Percentiles rank a stretch among this genome's conserved stretches.
phyloP scores from a whole-genome alignment of 306 rosid genomes.

The Malus asiatica region DNA sequence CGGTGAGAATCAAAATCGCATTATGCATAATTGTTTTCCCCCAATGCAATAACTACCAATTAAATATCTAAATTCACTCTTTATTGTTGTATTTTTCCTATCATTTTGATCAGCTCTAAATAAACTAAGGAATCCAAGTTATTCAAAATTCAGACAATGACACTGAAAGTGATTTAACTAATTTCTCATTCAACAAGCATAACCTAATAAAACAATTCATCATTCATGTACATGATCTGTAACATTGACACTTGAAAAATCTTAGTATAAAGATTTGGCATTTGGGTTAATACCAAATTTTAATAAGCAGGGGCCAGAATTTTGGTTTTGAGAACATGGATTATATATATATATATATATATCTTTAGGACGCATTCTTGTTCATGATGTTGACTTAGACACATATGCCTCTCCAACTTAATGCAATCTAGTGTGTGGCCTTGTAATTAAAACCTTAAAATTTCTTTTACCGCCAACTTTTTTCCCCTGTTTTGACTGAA shows the following conservation, averaged over 20 bases:
- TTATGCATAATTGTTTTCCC: too few relatives aligned
- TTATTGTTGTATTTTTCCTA: conserved; percentile 6
- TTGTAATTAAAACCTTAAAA: background rate
- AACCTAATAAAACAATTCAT: conserved; percentile 14
- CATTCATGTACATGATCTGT: conserved; percentile 1
- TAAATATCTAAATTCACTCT: conserved; percentile 28
- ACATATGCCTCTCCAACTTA: background rate
- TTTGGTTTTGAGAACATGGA: conserved; percentile 6
- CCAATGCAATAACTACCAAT: background rate
- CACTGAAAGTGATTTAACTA: conserved; percentile 3
- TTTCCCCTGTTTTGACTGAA: background rate
- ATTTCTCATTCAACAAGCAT: background rate
- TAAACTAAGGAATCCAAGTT: background rate
- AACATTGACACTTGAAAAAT: conserved; percentile 20
- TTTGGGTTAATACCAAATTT: conserved; percentile 2
- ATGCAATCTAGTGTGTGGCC: background rate
- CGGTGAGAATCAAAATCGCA: too few relatives aligned
- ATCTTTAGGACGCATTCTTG: background rate
- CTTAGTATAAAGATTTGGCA: conserved; percentile 17
- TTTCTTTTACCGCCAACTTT: background rate
- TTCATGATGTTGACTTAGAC: background rate
- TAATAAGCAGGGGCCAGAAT: conserved; percentile 10
- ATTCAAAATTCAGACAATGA: conserved; percentile 1
- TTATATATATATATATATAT: background rate
- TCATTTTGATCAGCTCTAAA: background rate